phyloP scores from a whole-genome alignment of 164 flowering plant species.

The Umbilicus rupestris region DNA sequence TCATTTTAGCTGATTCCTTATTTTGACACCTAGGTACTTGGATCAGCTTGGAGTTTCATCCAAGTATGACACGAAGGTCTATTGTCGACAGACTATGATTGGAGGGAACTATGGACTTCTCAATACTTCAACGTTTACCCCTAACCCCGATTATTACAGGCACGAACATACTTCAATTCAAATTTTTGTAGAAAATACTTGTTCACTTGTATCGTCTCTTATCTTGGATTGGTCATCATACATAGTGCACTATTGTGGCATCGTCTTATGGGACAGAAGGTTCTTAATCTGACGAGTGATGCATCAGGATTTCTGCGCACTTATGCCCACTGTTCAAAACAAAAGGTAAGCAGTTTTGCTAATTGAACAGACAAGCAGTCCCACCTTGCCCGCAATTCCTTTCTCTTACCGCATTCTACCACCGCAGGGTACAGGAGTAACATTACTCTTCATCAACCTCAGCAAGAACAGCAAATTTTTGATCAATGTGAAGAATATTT shows the following conservation, averaged over 20 bases:
- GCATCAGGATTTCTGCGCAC: slow-evolving; percentile 36
- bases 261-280: slow-evolving; percentile 53
- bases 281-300: slow-evolving; percentile 24
- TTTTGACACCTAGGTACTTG: slow-evolving; percentile 73
- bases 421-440: too few species aligned
- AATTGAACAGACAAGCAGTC: neutral
- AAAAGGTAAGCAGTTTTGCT: slow-evolving; percentile 19
- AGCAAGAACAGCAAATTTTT: too few species aligned
- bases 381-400: neutral
- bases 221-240: neutral
- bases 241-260: slow-evolving; percentile 66
- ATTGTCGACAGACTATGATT: slow-evolving; percentile 57
- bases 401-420: slow-evolving; percentile 19
- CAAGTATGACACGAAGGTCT: slow-evolving; percentile 38
- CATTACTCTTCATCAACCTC: too few species aligned
- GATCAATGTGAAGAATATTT: too few species aligned
- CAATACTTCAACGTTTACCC: slow-evolving; percentile 47
- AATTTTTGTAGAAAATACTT: neutral
- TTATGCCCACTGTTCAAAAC: slow-evolving; percentile 52
- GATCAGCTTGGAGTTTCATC: slow-evolving; percentile 73
- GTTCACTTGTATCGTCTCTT: neutral
- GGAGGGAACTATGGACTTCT: slow-evolving; percentile 77
- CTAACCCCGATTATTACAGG: slow-evolving; percentile 60
- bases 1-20: neutral
- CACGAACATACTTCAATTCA: neutral